Base-by-base conservation (phyloP, 108 stramenopile genomes). In the Bacterosira constricta region DNA sequence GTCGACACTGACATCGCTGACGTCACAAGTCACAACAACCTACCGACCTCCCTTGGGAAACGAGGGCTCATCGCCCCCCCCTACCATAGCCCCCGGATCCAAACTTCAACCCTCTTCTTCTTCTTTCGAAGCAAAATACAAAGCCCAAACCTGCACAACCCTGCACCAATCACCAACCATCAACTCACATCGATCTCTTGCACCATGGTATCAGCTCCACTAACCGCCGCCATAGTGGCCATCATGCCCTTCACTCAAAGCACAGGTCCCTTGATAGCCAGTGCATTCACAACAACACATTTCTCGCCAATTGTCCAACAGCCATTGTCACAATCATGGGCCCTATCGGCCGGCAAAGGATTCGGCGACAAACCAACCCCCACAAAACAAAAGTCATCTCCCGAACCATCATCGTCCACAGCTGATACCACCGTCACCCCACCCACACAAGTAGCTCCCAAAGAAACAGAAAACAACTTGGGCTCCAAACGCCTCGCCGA, bases 401-500 rank as follows among this genome's bases (percentile, higher is more conserved):
- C 57, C 11, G 21, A 56, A 45, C 4, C 32, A 7, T 44, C 61
- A 18, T 23, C 38, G 1, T 26, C 63, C 39, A 44, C 51, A 23
- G 27, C 8, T 21, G 11, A 65, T 20, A 60, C 29, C 1, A 27
- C 20, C 23, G 23, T 51, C 35, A 35, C 34, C 47, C 21, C 36
- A 41, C 42, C 72, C 32, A 8, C 63, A 25, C 26, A 18, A 15
- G 47, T n/a, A 7, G 49, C 50, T 66, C 50, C 13, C 47, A 18
- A 49, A n/a, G n/a, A n/a, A n/a, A n/a, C n/a, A n/a, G n/a, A n/a
- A n/a, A 62, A 17, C 17, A 83, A 79, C 56, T 37, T 50, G 7
- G 89, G 89, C 25, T 80, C 85, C 37, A 55, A 64, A 31, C 68
- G 76, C 17, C 74, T 93, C 25, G 76, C 53, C n/a, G 25, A 71